These are phyloP conservation scores for Paragyromitra xinjiangensis DNA, from an alignment of 495 filamentous ascomycete species.

Conservation along the genomic window DNA sequence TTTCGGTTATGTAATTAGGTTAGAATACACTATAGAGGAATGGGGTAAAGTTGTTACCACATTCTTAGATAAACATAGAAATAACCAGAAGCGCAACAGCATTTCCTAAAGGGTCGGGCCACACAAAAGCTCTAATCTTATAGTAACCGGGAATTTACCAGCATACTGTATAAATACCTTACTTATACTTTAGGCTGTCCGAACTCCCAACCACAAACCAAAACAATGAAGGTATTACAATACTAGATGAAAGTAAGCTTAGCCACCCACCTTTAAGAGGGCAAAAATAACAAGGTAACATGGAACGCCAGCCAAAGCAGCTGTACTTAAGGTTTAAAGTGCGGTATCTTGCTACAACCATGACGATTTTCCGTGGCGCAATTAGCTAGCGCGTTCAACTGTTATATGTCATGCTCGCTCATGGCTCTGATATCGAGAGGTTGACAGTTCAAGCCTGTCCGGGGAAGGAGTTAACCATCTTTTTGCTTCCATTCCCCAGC, in stretches of 20 bases:
- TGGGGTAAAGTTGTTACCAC: background rate
- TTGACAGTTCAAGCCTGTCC: slow-evolving; percentile 19
- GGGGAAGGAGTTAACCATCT: background rate
- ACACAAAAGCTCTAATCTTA: background rate
- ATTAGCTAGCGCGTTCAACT: slow-evolving; percentile 65
- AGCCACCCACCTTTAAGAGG: no score
- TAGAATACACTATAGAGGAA: background rate
- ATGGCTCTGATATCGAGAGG: slow-evolving; percentile 7
- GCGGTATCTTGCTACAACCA: no score
- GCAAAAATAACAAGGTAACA: no score
- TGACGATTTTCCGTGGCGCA: slow-evolving; percentile 61
- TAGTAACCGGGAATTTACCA: background rate
- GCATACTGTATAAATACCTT: background rate
- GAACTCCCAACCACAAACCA: no score
- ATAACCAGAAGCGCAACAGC: background rate
- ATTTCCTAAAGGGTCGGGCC: background rate
- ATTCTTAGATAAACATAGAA: background rate
- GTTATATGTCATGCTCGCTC: slow-evolving; percentile 56
- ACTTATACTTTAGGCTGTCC: background rate
- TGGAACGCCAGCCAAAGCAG: no score
- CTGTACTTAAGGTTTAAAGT: no score
- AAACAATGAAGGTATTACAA: no score
- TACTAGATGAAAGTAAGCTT: no score
- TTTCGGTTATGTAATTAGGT: no score
- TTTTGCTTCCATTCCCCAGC: background rate